Evolutionary conservation across 1,284 basidiomycete genomes (phyloP).

Genomic region (Sphaerobolus stellatus): DNA sequence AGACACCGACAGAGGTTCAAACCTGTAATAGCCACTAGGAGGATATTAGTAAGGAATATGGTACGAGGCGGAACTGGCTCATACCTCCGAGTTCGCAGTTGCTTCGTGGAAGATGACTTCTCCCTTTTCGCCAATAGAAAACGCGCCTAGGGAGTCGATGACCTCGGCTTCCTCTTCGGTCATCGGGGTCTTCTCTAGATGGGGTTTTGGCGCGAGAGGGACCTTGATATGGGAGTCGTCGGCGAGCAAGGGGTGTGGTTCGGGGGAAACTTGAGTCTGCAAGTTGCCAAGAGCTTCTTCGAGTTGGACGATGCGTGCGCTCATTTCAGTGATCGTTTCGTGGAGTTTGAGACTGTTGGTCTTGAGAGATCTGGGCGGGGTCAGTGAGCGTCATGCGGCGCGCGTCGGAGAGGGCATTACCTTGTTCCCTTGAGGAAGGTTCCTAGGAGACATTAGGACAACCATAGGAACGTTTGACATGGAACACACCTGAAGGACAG

Average conservation of each 20-base stretch:
- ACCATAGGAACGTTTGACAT: neutral
- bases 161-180: conserved; percentile 44
- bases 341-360: conserved; percentile 44
- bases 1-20: conserved; percentile 20
- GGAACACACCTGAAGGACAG: conserved; percentile 62
- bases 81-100: conserved; percentile 63
- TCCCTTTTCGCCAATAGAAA: conserved; percentile 54
- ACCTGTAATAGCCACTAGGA: conserved; percentile 54
- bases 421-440: conserved; percentile 12
- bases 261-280: conserved; percentile 46
- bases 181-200: neutral
- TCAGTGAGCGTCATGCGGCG: no score
- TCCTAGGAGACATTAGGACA: conserved; percentile 1
- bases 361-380: conserved; percentile 3
- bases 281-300: conserved; percentile 53
- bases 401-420: neutral
- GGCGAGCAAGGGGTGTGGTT: conserved; percentile 46
- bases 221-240: conserved; percentile 22
- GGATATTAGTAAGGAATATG: neutral
- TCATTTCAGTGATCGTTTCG: conserved; percentile 55
- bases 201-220: conserved; percentile 13
- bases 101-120: conserved; percentile 59
- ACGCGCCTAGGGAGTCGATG: conserved; percentile 63
- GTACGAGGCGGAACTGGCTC: conserved; percentile 14
- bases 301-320: conserved; percentile 54